Conservation (phyloP, 176 grass and related monocot genomes). For the Puya raimondii region DNA sequence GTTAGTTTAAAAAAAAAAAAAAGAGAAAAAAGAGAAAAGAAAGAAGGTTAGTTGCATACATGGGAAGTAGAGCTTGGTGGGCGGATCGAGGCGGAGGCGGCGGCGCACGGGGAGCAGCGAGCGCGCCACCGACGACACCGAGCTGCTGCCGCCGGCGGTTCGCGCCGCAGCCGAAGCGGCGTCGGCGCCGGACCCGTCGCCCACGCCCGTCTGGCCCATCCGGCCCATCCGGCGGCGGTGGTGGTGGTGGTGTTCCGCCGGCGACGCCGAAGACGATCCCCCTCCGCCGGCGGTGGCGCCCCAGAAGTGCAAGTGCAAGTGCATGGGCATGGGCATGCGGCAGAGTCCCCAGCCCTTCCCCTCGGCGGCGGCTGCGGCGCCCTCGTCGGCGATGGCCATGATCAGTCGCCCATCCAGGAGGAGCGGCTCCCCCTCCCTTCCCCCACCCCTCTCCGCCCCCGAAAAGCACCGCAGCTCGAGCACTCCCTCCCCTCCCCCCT, state of each 20-base stretch:
- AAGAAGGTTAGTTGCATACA: slow-evolving; percentile 26
- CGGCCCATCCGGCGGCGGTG: slow-evolving; percentile 4
- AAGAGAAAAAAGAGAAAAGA: background rate
- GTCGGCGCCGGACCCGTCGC: no score
- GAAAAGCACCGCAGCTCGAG: no score
- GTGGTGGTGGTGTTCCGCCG: background rate
- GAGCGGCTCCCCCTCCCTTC: no score
- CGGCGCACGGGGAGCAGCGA: slow-evolving; percentile 77
- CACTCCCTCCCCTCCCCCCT: no score
- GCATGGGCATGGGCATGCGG: slow-evolving; percentile 39
- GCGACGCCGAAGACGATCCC: background rate
- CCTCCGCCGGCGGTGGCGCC: slow-evolving; percentile 23
- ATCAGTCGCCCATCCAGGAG: no score
- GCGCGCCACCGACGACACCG: slow-evolving; percentile 35
- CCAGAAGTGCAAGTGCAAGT: background rate
- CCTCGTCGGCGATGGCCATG: background rate
- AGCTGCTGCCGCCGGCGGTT: slow-evolving; percentile 7
- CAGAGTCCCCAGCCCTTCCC: slow-evolving; percentile 12
- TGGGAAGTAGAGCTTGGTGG: slow-evolving; percentile 87
- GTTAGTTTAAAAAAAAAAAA: background rate
- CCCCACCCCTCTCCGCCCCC: background rate
- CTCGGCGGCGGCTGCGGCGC: background rate
- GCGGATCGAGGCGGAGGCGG: slow-evolving; percentile 81
- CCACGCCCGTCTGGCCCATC: background rate
- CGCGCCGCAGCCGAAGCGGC: background rate